Base-by-base conservation (phyloP, 345 rosid genomes). In the Hibiscus trionum region DNA sequence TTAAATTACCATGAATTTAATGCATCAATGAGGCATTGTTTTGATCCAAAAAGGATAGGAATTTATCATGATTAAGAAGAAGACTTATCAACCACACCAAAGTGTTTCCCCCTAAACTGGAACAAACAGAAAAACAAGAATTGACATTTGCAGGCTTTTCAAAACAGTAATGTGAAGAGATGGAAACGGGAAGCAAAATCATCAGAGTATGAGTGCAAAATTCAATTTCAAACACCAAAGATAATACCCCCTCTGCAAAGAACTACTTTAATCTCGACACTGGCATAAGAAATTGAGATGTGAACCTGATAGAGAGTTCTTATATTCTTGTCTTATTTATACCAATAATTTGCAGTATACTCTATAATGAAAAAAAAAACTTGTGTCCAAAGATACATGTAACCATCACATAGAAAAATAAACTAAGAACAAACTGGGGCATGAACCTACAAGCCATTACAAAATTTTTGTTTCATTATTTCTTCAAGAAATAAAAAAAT, bases 61-160 rank as follows among this genome's bases (percentile, higher is more conserved):
- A 7, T 29, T 33, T 57, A 19, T 39, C 53, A 35, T 35, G 49
- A 55, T 52, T 19, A 55, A 33, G 31, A 57, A 37, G 33, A 53
- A 37, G 63, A 70, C 58, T n/a, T 55, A 53, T 50, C 61, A 53
- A 29, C 53, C 42, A 35, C 15, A 2, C 24, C 19, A 35, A 4
- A 37, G 21, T 24, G 37, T 35, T 39, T 39, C 21, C 37, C 37
- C 35, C 47, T 24, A 70, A 7, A 24, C 21, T 17, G 35, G 63
- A 70, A 56, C 21, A 56, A 70, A 11, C n/a, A 37, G n/a, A 55
- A 70, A 55, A 17, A 37, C 16, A 57, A 57, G 61, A 70, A 56
- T 10, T 12, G 11, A 11, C 19, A 31, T 69, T 16, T 52, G 71
- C 24, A n/a, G 61, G 72, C 61, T 69, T 69, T 44, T 26, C 7